Base-by-base conservation (phyloP, 805 yeast genomes). In the Torulaspora maleeae region DNA sequence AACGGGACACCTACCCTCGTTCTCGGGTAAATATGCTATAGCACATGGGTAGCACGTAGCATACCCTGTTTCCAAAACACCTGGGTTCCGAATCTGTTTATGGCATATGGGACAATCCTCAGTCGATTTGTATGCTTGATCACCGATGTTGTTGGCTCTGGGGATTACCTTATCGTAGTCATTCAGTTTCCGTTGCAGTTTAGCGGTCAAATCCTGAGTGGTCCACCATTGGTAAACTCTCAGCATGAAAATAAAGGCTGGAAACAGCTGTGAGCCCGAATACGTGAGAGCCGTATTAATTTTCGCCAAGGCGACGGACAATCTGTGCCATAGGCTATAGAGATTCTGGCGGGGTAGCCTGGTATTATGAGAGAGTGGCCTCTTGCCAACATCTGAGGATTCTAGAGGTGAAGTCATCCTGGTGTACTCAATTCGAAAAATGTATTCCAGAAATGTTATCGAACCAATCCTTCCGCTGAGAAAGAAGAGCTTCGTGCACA, bases 181-280 rank as follows among this genome's bases (percentile, higher is more conserved):
- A 44, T 72, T 71, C 40, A 69, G 69, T 38, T 72, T 74, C 45
- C 75, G 76, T 19, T 78, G 73, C 48, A 83, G 58, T 58, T 78
- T 77, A 3, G 76, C 64, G 3, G 86, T 79, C 58, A 87, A 77
- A 48, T 84, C 87, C 12, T 89, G 80, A 20, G 85, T 77, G 49
- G 80, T 79, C 95, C 95, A 90, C 96, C 97, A 90, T 63, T 90
- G 97, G 28, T 88, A 71, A 55, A 90, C 86, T 66, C 88, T 87
- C 49, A 90, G 72, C 19, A 82, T 58, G 60, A 91, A 89, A 41
- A 90, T 83, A 2, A 95, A 86, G 0, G 83, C 74, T 0, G 96
- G 96, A 66, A 91, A 79, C 36, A 81, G 62, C 2, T 85, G 55
- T 2, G 62, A 68, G 40, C 78, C 74, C 52, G 76, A 44, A 20